These are phyloP conservation scores for Talinum fruticosum DNA, from an alignment of 148 eudicot species.

Conservation along the genomic window DNA sequence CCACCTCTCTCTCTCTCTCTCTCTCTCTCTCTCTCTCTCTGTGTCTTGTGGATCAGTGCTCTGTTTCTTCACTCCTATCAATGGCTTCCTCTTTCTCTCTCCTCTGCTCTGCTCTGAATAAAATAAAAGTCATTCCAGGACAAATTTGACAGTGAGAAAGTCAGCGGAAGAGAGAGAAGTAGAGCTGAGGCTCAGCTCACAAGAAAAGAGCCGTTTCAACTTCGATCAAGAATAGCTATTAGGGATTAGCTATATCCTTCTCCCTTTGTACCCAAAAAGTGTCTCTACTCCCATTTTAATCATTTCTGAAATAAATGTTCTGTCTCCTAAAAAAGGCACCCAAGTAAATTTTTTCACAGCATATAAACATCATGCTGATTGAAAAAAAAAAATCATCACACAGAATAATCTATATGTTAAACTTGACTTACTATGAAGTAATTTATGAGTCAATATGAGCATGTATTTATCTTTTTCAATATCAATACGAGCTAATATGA, in stretches of 20 bases:
- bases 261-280: neutral
- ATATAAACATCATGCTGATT: too few relatives aligned
- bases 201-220: slow-evolving; percentile 16
- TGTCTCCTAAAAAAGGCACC: neutral
- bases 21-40: neutral
- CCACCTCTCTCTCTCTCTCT: neutral
- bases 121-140: neutral
- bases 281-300: neutral
- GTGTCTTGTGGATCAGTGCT: slow-evolving; percentile 31
- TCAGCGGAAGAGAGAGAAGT: slow-evolving; percentile 24
- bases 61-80: slow-evolving; percentile 21
- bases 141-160: slow-evolving; percentile 27
- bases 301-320: neutral
- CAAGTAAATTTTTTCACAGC: neutral
- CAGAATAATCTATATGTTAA: too few relatives aligned
- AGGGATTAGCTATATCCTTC: neutral
- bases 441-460: too few relatives aligned
- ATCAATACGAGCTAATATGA: too few relatives aligned
- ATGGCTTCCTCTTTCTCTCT: slow-evolving; percentile 6
- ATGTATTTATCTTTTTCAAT: too few relatives aligned
- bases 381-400: neutral
- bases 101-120: neutral
- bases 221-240: neutral
- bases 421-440: too few relatives aligned
- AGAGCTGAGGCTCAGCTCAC: neutral